Evolutionary conservation across 2,329 filamentous ascomycete species (phyloP), one percentile per base, ranked within the genome.

Genomic region (Penicillium rolfsii): DNA sequence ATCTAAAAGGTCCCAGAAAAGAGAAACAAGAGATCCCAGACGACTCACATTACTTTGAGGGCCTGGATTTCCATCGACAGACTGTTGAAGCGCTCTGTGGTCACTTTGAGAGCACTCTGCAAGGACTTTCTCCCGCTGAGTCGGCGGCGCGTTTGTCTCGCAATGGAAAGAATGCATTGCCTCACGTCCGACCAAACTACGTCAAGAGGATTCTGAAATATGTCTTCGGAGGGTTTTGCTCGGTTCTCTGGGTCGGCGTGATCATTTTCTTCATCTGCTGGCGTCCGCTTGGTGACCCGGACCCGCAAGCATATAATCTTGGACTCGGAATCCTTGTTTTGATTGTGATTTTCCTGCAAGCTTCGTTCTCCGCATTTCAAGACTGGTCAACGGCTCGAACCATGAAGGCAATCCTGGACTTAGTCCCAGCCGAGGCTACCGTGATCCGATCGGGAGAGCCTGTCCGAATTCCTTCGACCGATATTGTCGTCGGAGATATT

Each of bases 201-300:
- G 2, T 45, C 16, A 43, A 43, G 35, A 41, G 19, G 19, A n/a
- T 55, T n/a, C 52, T 55, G 12, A 55, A 55, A 11, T 55, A 55
- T 43, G 22, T 55, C 36, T 55, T 55, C 19, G 52, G 52, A 19
- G 52, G 52, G 6, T 55, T 55, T 24, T 55, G 52, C 19, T 55
- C 52, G 5, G 16, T 55, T 30, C 52, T 55, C 19, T 55, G 52
- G 52, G 45, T 55, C 24, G 52, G 52, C 45, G 52, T 55, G 36
- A 55, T 55, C 11, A 55, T 55, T 35, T 55, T 55, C 52, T 55
- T 55, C 24, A 55, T 55, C 36, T 55, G 52, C 52, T 55, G 52
- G 52, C 52, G 52, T 7, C 52, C 52, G 16, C 52, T 55, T 3
- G 52, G 52, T n/a, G 52, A 55, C 9, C 52, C 52, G 8, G 38